Evolutionary conservation across 169 alveolate genomes (phyloP).

Genomic region (Amoebophrya sp.): DNA sequence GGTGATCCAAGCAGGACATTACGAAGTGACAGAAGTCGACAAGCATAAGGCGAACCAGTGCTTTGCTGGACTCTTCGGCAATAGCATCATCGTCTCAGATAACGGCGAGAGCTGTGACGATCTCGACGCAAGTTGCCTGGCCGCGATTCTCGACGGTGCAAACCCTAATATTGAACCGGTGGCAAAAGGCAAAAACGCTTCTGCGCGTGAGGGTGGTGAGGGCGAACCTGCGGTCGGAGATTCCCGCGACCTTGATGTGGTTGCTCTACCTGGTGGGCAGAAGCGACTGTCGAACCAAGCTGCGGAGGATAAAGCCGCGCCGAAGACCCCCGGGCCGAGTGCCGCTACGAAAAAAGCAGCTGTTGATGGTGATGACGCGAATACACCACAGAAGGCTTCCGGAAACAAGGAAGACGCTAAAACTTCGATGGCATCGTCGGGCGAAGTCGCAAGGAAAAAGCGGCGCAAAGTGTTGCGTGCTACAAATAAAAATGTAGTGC

Average conservation of each 20-base stretch:
- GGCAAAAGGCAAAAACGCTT: not conserved
- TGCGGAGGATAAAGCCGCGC: too few species aligned
- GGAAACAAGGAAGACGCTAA: not conserved
- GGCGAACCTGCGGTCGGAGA: not conserved
- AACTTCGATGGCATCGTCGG: not conserved
- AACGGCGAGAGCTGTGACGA: not conserved
- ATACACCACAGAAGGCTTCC: too few species aligned
- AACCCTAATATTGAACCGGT: not conserved
- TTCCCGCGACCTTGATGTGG: not conserved
- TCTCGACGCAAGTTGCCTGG: not conserved
- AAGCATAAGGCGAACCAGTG: not conserved
- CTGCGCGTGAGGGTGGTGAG: not conserved
- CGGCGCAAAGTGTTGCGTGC: not conserved
- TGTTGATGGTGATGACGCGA: too few species aligned
- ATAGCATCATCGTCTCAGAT: not conserved
- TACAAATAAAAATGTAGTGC: not conserved
- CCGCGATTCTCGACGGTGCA: not conserved
- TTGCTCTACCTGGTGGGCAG: too few species aligned
- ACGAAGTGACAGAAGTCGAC: not conserved
- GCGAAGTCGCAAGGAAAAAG: not conserved
- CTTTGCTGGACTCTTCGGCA: not conserved
- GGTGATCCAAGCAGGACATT: slow-evolving; percentile 1
- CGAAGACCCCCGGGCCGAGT: too few species aligned
- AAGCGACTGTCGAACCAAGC: too few species aligned
- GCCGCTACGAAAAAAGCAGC: too few species aligned